Base-by-base conservation (phyloP, 495 filamentous ascomycete species). In the Tetracladium setigerum region DNA sequence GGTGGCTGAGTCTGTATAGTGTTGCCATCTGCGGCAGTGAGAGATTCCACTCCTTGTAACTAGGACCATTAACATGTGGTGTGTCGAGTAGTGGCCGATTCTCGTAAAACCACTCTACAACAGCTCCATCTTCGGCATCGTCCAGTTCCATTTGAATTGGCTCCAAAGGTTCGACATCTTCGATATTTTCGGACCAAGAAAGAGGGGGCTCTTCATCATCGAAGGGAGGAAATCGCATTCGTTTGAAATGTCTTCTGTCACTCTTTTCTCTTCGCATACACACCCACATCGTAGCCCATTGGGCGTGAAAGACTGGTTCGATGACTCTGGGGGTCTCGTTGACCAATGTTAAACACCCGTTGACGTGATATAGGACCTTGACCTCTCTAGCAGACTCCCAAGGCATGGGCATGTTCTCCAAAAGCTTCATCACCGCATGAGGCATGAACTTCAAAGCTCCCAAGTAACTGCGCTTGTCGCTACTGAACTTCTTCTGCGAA, bases 381-480 rank as follows among this genome's bases (percentile, higher is more conserved):
- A 99, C 94, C 58, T 99, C 91, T 42, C 89, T 76, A 5, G 88
- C 79, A 27, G 87, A 87, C 71, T 99, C 94, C 94, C 94, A 99
- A 7, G 94, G 94, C 94, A 99, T 99, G 8, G 94, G 94, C 94
- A 99, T 99, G 61, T 99, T 99, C 74, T 99, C 94, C 47, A 99
- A 60, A 15, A 99, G 79, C 73, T 99, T 99, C 69, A 99, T 66
- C 9, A 99, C 94, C n/a, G 94, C 94, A 62, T 99, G 94, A 1
- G 94, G 94, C 94, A 99, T 99, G 66, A 95, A 99, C 68, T 99
- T 99, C 52, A 99, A 66, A 36, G 94, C 91, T 42, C 94, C 94
- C 19, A 99, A 77, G 69, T 99, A 99, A 64, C 87, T 95, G 47
- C 94, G 82, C 74, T 99, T 99, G 72, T 99, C 94, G 60, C 84